Evolutionary conservation across 441 rosid genomes (phyloP), one percentile per base, ranked within the genome.

Genomic region (Flueggea neowawraea): DNA sequence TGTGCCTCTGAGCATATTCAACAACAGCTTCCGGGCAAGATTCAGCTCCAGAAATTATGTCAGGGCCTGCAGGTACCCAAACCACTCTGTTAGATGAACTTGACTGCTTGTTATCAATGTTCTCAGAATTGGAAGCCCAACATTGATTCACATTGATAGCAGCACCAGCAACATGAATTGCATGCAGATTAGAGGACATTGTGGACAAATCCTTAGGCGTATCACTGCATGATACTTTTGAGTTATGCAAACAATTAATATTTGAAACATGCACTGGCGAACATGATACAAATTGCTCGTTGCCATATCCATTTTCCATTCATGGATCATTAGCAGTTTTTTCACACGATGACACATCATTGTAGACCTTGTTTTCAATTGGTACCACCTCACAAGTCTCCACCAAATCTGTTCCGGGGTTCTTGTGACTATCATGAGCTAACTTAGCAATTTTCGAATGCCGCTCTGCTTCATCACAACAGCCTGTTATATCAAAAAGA

Each of bases 21-120:
- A 53, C 39, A 60, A 90, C 69, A 57, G 84, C 82, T 60, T 73
- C 71, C 0, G 94, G 89, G 78, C 78, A 72, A 50, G 52, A 66
- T 72, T 84, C 80, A 69, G 88, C 72, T 65, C 70, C 82, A 64
- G 81, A 82, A 75, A 73, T 73, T 22, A 75, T 56, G 49, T 75
- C 78, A 2, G 62, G 54, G 50, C 70, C 73, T 67, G 69, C 80
- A 71, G 81, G 72, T 49, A 45, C 45, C 90, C 93, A 89, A n/a
- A 50, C 60, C 54, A 33, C 15, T 61, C 43, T 62, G 62, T 33
- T 48, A 50, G 43, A 60, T 54, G 68, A 61, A 56, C 54, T 57
- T 13, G 41, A 31, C 10, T 11, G 8, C 52, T 54, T 62, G 53
- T 54, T 14, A 5, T n/a, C 9, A 10, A 28, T 62, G 60, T 62